Evolutionary conservation across 768 basidiomycete genomes (phyloP), one percentile per base, ranked within the genome.

Genomic region (Mycena albidolilacea): DNA sequence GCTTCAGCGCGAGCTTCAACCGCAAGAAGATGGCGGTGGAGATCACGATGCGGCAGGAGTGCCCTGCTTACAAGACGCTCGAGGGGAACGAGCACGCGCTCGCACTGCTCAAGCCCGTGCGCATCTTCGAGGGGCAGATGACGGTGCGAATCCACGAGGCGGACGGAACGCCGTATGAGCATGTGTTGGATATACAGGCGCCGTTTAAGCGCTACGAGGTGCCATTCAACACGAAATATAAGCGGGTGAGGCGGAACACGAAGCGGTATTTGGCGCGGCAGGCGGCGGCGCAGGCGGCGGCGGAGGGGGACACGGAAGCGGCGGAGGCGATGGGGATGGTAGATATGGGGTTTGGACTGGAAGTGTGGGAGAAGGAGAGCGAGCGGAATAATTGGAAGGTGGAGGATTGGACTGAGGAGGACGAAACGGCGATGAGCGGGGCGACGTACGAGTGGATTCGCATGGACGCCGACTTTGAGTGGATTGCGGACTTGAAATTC

Each of bases 371-470:
- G 84, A 96, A 97, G 78, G 95, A 97, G 78, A 90, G 92, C 78
- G 95, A 96, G 79, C 90, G 95, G 57, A 94, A 96, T 80, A 93
- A 93, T 73, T 99, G 97, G 98, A 95, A 94, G 80, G 97, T 99
- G 5, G 94, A 94, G 7, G 97, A 99, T 80, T 99, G 98, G 98
- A 95, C 94, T 6, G 97, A 98, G 78, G 96, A 98, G 76, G 97
- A 99, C 71, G 97, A 98, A 79, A 91, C 93, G 71, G 87, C 89
- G 54, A 97, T 99, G 95, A 92, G 93, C 48, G 95, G 95, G 19
- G 97, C 97, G 74, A 97, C 96, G 4, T 99, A 98, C 82, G 98
- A 99, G 83, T 99, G 97, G 97, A 99, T 99, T 70, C 87, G 98
- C 74, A 95, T 99, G 88, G 98, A 99, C 79, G 97, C 98, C 17